phyloP scores from a whole-genome alignment of 1,284 basidiomycete genomes.

The Cerioporus squamosus region DNA sequence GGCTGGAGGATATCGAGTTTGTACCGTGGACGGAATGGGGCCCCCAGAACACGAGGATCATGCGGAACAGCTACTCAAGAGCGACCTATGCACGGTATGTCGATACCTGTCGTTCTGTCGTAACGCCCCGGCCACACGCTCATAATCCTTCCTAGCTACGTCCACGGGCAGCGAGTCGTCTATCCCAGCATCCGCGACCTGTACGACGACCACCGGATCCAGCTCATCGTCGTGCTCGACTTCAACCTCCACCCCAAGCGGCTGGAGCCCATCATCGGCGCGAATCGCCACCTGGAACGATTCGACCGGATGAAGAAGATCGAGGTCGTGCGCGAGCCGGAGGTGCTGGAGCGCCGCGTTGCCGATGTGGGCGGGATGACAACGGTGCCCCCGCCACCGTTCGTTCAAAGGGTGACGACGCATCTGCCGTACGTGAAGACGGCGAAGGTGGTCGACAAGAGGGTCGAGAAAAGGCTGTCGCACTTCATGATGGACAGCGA shows the following conservation, averaged over 20 bases:
- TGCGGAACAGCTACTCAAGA: conserved; percentile 25
- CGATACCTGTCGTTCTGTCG: conserved; percentile 13
- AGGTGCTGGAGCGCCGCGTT: background rate
- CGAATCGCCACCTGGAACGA: background rate
- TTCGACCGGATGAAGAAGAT: background rate
- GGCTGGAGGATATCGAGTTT: background rate
- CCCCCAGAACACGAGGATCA: conserved; percentile 41
- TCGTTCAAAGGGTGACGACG: conserved; percentile 12
- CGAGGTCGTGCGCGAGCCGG: background rate
- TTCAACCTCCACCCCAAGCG: conserved; percentile 40
- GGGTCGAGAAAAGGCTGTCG: background rate
- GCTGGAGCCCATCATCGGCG: background rate
- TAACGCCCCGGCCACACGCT: background rate
- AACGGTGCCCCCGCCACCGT: background rate
- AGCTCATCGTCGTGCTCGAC: conserved; percentile 32
- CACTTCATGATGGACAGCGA: conserved; percentile 19
- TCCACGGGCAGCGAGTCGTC: conserved; percentile 48
- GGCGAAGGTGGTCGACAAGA: background rate
- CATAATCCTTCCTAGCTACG: conserved; percentile 39
- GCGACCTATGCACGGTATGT: conserved; percentile 12
- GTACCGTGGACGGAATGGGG: conserved; percentile 45
- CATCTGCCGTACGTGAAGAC: conserved; percentile 14
- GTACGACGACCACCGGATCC: conserved; percentile 1
- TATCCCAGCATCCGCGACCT: conserved; percentile 22
- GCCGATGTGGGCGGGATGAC: background rate